Evolutionary conservation across 1,284 basidiomycete genomes (phyloP).

Genomic region (Phellopilus nigrolimitatus): DNA sequence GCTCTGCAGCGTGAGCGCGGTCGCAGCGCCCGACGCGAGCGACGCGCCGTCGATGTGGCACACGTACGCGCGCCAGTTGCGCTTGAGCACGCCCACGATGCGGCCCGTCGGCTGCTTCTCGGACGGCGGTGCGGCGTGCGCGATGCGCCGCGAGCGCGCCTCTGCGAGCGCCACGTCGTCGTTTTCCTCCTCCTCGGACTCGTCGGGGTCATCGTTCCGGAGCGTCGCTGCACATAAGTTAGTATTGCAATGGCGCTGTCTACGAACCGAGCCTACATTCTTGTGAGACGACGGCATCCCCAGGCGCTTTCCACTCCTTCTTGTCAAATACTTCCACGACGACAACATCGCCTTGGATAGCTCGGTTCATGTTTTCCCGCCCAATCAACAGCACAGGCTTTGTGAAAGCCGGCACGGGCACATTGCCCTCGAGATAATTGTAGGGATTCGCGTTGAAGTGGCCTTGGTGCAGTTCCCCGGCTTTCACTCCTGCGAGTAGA

Average conservation of each 20-base stretch:
- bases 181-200: constrained; percentile 56
- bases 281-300: constrained; percentile 91
- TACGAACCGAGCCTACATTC: constrained; percentile 51
- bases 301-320: constrained; percentile 89
- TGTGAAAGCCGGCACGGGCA: constrained; percentile 66
- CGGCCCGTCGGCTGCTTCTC: constrained; percentile 88
- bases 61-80: constrained; percentile 97
- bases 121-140: constrained; percentile 36
- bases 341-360: constrained; percentile 92
- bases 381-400: constrained; percentile 87
- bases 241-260: constrained; percentile 11
- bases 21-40: constrained; percentile 72
- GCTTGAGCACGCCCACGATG: constrained; percentile 88
- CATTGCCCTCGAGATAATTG: constrained; percentile 94
- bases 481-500: constrained; percentile 81
- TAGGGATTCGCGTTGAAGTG: constrained; percentile 95
- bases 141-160: constrained; percentile 45
- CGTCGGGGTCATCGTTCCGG: constrained; percentile 87
- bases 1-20: constrained; percentile 84
- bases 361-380: constrained; percentile 92
- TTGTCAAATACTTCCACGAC: constrained; percentile 87
- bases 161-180: constrained; percentile 45
- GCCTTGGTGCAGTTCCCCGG: constrained; percentile 82
- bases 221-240: constrained; percentile 55
- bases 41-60: constrained; percentile 93